phyloP scores from a whole-genome alignment of 345 rosid species.

The Corymbia maculata region DNA sequence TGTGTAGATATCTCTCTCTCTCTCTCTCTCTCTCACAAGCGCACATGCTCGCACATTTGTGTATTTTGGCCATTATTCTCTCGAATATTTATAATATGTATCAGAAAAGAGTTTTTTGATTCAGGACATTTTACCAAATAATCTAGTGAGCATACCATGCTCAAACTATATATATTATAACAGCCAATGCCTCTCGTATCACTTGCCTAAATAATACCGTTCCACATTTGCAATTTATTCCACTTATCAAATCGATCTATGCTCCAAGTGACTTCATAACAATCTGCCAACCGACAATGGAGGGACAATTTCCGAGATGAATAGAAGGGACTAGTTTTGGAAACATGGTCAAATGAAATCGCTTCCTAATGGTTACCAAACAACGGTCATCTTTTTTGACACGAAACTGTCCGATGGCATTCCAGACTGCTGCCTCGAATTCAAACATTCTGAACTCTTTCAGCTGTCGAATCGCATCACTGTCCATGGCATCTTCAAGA shows the following conservation, averaged over 20 bases:
- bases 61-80: neutral
- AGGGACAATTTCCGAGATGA: neutral
- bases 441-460: conserved; percentile 32
- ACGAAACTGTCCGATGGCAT: neutral
- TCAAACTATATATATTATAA: neutral
- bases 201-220: neutral
- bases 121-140: neutral
- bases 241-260: neutral
- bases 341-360: neutral
- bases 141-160: neutral
- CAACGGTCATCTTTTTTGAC: conserved; percentile 14
- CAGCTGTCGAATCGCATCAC: conserved; percentile 25
- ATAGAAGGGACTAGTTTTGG: neutral
- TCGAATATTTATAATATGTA: neutral
- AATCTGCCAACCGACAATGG: neutral
- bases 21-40: neutral
- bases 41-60: neutral
- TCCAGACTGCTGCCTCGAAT: conserved; percentile 48
- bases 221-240: neutral
- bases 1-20: neutral
- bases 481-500: conserved; percentile 17
- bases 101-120: neutral
- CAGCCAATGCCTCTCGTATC: neutral
- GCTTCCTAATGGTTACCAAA: conserved; percentile 6
- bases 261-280: neutral